A percentile compares a stretch with the other conserved stretches of the same genome.
Conservation (phyloP, 1,284 basidiomycete species). For the Puccinia triticina region DNA sequence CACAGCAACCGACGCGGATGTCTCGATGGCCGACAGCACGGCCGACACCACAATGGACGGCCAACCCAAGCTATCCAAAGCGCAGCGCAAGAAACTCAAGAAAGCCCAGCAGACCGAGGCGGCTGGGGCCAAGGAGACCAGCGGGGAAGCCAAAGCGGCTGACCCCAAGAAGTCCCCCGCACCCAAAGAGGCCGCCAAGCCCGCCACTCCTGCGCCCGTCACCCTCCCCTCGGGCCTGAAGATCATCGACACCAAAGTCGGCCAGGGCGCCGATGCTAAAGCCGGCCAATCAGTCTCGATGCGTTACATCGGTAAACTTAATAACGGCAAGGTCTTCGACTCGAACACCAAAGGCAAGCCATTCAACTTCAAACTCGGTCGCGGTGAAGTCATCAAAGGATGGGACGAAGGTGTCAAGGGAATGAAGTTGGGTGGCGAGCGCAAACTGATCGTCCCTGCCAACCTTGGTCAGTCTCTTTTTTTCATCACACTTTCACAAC, state of each 20-base stretch:
- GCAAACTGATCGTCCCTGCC: conserved; percentile 42
- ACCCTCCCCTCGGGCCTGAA: conserved; percentile 45
- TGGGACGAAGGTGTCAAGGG: conserved; percentile 52
- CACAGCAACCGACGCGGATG: conserved; percentile 29
- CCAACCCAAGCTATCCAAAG: conserved; percentile 38
- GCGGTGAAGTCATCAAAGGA: conserved; percentile 50
- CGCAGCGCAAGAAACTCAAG: conserved; percentile 46
- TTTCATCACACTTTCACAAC: not conserved
- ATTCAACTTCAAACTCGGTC: conserved; percentile 43
- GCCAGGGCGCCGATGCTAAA: conserved; percentile 43
- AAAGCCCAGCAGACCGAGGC: conserved; percentile 23
- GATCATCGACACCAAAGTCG: conserved; percentile 35
- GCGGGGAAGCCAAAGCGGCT: not conserved
- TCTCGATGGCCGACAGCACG: conserved; percentile 46
- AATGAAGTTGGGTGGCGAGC: conserved; percentile 47
- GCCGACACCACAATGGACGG: conserved; percentile 18
- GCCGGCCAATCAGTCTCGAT: conserved; percentile 37
- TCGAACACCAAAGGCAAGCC: conserved; percentile 41
- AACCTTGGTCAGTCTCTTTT: conserved; percentile 31
- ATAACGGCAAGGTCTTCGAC: conserved; percentile 47
- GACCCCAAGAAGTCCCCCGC: not conserved
- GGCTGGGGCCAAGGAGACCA: not conserved
- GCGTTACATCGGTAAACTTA: conserved; percentile 50
- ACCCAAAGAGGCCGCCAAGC: conserved; percentile 12
- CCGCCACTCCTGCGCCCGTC: not conserved